These are phyloP conservation scores for Raphidocelis subcapitata DNA, from an alignment of 139 green algal species.

Conservation along the genomic window DNA sequence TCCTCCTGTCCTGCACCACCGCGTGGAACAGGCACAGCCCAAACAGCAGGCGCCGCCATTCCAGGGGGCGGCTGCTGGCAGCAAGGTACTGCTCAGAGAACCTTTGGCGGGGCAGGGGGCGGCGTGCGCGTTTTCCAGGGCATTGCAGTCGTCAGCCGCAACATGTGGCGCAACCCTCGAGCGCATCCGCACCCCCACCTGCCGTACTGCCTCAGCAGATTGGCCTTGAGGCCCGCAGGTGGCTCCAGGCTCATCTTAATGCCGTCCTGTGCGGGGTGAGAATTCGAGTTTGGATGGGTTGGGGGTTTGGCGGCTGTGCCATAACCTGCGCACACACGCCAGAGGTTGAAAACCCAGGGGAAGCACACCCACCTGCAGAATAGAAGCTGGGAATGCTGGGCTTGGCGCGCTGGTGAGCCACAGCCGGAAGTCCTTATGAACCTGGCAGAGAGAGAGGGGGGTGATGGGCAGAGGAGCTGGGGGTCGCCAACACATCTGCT, in stretches of 20 bases:
- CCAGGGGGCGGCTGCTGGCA: conserved; percentile 53
- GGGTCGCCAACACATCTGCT: too few relatives aligned
- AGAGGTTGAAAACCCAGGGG: too few relatives aligned
- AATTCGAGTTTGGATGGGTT: too few relatives aligned
- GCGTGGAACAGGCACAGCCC: conserved; percentile 70
- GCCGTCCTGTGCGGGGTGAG: too few relatives aligned
- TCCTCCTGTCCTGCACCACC: conserved; percentile 68
- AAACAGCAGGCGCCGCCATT: conserved; percentile 70
- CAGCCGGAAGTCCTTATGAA: conserved; percentile 77
- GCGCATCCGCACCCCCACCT: conserved; percentile 14
- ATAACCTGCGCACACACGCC: too few relatives aligned
- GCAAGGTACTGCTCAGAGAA: conserved; percentile 67
- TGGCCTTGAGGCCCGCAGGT: conserved; percentile 73
- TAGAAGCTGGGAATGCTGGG: conserved; percentile 69
- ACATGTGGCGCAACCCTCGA: too few relatives aligned
- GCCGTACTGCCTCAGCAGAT: conserved; percentile 64
- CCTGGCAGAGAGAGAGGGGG: conserved; percentile 10
- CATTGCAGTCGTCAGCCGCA: too few relatives aligned
- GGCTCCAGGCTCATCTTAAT: conserved; percentile 90
- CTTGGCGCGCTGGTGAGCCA: conserved; percentile 80
- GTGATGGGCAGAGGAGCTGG: too few relatives aligned
- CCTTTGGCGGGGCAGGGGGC: conserved; percentile 15
- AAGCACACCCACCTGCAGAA: conserved; percentile 56
- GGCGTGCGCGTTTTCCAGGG: too few relatives aligned
- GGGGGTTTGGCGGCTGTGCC: too few relatives aligned